Base-by-base conservation (phyloP, 257 asterid species). In the Plantago ovata region DNA sequence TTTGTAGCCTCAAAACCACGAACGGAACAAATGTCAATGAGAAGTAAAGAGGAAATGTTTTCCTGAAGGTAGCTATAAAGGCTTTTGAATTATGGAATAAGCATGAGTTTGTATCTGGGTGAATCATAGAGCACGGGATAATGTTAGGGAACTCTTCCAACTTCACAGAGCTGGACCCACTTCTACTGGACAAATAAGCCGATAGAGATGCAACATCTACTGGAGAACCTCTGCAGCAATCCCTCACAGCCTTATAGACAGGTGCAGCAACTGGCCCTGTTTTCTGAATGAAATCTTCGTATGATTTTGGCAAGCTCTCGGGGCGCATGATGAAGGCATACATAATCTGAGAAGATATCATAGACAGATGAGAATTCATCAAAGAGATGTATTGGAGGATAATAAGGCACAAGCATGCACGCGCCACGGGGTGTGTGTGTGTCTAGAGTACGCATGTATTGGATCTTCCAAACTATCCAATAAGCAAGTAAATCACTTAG, bases 251-350 rank as follows among this genome's bases (percentile, higher is more conserved):
- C 70, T 84, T 84, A 87, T 93, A 93, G 32, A 89, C 96, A 32
- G 96, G 96, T 42, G 89, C 87, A 45, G 92, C 90, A 48, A 93
- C 99, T 36, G 97, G 99, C 68, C 97, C 99, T 49, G 99, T 93
- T 78, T 93, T 93, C 81, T 93, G 99, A 67, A 93, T 93, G 74
- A 89, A 93, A 58, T 93, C 96, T 81, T 81, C 94, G 77, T 93
- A 93, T 69, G 97, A 73, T 77, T 89, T 84, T 38, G 96, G 99
- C 81, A 89, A 77, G 81, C 96, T 93, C 87, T 93, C 97, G 57
- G 99, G 99, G 53, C 94, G 97, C 99, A 93, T 93, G 32, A 93
- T 86, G 69, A 93, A 93, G 63, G 96, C 83, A 72, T 93, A 93
- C 99, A 93, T 93, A 69, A 93, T 94, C 99, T 93, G 86, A 61